A percentile compares a stretch with the other conserved stretches of the same genome.
These are phyloP conservation scores for Picochlorum sp. DNA, from an alignment of 139 green algal species.

Conservation along the genomic window DNA sequence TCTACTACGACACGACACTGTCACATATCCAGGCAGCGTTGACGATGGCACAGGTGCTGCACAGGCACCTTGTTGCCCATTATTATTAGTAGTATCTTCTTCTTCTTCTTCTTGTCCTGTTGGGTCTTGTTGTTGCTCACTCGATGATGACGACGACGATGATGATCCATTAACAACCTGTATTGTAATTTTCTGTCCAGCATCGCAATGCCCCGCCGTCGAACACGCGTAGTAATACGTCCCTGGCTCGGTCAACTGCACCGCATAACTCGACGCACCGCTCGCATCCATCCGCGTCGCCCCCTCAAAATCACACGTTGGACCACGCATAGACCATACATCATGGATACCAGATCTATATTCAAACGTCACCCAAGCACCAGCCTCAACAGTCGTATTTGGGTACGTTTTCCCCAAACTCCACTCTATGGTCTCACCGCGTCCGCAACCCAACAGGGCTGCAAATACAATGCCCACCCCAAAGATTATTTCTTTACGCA, in stretches of 20 bases:
- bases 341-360: conserved; percentile 12
- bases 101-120: background rate
- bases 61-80: background rate
- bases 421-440: no score
- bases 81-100: background rate
- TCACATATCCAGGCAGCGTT: background rate
- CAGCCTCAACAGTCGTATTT: no score
- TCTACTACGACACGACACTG: conserved; percentile 2
- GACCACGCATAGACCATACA: background rate
- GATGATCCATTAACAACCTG: background rate
- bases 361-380: background rate
- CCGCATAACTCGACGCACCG: background rate
- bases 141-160: no score
- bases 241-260: conserved; percentile 2
- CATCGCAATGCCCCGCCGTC: conserved; percentile 1
- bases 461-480: no score
- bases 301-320: conserved; percentile 3
- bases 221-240: conserved; percentile 4
- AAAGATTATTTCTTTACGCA: no score
- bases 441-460: no score
- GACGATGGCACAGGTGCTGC: background rate
- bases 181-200: background rate
- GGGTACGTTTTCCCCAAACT: no score
- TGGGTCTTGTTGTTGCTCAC: no score
- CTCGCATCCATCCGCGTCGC: background rate